Conservation (phyloP, 768 basidiomycete genomes). For the Boletus reticulatus region DNA sequence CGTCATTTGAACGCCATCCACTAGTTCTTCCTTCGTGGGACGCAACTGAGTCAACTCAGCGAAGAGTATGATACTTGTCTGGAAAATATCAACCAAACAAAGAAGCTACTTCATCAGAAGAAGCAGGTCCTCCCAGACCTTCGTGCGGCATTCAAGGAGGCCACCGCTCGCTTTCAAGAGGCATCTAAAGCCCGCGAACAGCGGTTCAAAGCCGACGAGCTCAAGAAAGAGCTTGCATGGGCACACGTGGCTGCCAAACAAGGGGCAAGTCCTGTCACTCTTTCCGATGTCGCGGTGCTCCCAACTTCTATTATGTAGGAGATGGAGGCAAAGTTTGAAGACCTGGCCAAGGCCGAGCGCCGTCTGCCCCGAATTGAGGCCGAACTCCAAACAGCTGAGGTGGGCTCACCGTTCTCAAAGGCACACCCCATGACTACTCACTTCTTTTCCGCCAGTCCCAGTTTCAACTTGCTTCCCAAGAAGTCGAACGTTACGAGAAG, state of each 20-base stretch:
- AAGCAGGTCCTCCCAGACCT: constrained; percentile 79
- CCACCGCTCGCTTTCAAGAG: constrained; percentile 60
- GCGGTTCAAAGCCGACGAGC: constrained; percentile 60
- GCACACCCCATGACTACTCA: background rate
- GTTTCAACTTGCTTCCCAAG: constrained; percentile 32
- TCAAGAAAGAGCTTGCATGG: constrained; percentile 87
- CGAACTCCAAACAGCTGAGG: constrained; percentile 40
- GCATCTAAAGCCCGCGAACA: constrained; percentile 74
- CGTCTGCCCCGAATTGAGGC: constrained; percentile 41
- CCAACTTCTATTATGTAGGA: constrained; percentile 33
- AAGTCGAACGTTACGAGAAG: constrained; percentile 38
- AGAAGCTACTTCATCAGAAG: constrained; percentile 66
- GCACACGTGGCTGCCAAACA: constrained; percentile 75
- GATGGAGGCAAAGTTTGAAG: constrained; percentile 40
- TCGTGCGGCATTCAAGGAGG: constrained; percentile 53
- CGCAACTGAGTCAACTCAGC: constrained; percentile 82
- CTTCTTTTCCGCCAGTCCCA: constrained; percentile 26
- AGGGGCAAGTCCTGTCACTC: constrained; percentile 40
- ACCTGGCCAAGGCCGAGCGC: constrained; percentile 37
- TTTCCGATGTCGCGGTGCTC: background rate
- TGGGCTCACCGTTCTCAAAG: constrained; percentile 13
- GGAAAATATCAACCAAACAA: constrained; percentile 68
- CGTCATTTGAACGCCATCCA: constrained; percentile 1
- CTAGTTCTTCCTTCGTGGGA: constrained; percentile 93
- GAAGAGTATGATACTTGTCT: constrained; percentile 82